phyloP scores from a whole-genome alignment of 805 yeast species.

The Komagataella pastoris region DNA sequence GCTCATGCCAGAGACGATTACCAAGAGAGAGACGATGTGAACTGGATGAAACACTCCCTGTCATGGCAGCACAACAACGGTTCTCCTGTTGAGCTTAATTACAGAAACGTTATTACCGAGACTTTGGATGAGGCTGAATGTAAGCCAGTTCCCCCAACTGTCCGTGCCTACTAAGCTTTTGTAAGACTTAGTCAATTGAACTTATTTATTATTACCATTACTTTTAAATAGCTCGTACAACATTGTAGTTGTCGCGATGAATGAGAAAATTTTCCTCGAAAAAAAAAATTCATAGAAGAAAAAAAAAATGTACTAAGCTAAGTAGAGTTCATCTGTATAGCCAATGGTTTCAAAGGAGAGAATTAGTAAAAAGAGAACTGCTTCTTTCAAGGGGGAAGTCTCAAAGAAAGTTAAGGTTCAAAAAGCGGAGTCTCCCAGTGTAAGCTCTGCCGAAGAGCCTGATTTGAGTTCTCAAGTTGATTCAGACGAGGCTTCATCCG shows the following conservation, averaged over 20 bases:
- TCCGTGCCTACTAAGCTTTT: constrained; percentile 67
- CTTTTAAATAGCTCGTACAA: not conserved
- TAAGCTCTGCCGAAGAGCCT: constrained; percentile 13
- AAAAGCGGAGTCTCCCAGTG: constrained; percentile 10
- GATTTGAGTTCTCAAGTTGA: constrained; percentile 9
- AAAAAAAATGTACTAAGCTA: constrained; percentile 2
- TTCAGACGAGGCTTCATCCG: constrained; percentile 7
- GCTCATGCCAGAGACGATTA: constrained; percentile 98
- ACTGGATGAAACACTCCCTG: constrained; percentile 97
- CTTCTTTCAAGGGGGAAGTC: constrained; percentile 6
- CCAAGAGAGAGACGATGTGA: constrained; percentile 88
- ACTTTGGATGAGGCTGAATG: constrained; percentile 90
- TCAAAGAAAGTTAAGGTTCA: constrained; percentile 15
- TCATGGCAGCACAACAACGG: constrained; percentile 78
- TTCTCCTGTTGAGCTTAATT: constrained; percentile 58
- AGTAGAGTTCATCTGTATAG: not conserved
- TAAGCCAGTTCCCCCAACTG: constrained; percentile 92
- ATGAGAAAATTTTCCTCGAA: constrained; percentile 13
- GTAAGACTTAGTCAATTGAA: not conserved
- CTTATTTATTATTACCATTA: not conserved
- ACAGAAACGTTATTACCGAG: constrained; percentile 72
- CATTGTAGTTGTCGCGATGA: constrained; percentile 9
- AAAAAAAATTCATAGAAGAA: not conserved
- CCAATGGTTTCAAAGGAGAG: not conserved
- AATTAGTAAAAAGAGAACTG: constrained; percentile 1